Evolutionary conservation across 495 filamentous ascomycete species (phyloP), one percentile per base, ranked within the genome.

Genomic region (Penicillium manginii): DNA sequence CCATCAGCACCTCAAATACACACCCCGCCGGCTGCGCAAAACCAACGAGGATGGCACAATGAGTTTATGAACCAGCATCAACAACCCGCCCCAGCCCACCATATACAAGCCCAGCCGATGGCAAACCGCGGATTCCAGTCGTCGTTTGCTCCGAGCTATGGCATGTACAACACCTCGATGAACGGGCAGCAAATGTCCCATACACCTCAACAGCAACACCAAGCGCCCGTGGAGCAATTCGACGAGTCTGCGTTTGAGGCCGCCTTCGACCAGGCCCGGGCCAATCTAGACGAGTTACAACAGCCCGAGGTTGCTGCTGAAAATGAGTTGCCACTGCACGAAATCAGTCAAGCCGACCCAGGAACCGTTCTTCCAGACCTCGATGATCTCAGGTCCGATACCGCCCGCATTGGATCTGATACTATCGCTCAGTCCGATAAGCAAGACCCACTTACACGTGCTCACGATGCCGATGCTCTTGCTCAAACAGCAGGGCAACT

Each of bases 401-500:
- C 75, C 9, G 26, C 26, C 46, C 71, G 70, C 43, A 78, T 85
- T 22, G 84, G 82, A 49, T 80, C 81, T n/a, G 83, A 87, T 40
- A 71, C 63, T 18, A 82, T 83, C 45, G 59, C 64, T 11, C 61
- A 69, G 22, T 57, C 57, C 23, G 69, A 74, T 6, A 69, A 77
- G 22, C 55, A 71, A 37, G 63, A 75, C 18, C 42, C 59, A 5
- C 58, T 64, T 54, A 52, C 60, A 23, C 57, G 52, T 22, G 42
- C 51, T 7, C 64, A 72, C 18, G 85, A 90, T 57, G 78, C 80
- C 6, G 87, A 92, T 62, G 90, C 86, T 35, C 78, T 93, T 29
- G 86, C 88, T 17, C 76, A 78, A 35, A 91, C 90, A 3, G 91
- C 91, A 8, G 89, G 84, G 18, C 76, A 86, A 47, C 75, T 94